Evolutionary conservation across 2,329 filamentous ascomycete genomes (phyloP).

Genomic region (Thelonectria discophora): DNA sequence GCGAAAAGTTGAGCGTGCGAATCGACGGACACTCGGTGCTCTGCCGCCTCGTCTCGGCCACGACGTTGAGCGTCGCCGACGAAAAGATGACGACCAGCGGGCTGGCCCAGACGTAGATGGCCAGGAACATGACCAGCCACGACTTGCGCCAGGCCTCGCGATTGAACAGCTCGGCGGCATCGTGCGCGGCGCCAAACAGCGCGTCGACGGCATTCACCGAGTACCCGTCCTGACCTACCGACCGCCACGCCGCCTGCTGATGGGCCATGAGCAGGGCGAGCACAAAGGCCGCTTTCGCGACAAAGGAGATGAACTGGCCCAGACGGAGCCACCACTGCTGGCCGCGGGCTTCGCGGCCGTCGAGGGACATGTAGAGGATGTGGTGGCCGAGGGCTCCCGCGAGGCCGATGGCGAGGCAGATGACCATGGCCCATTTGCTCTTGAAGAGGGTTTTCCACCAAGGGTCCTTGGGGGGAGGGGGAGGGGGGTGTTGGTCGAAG

Average conservation of each 20-base stretch:
- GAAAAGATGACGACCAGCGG: conserved; percentile 34
- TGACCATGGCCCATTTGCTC: conserved; percentile 26
- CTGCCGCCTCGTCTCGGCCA: conserved; percentile 6
- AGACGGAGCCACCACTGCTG: conserved; percentile 26
- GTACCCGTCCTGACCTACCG: conserved; percentile 18
- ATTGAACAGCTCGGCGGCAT: conserved; percentile 29
- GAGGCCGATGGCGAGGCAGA: conserved; percentile 17
- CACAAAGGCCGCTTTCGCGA: conserved; percentile 20
- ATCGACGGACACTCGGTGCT: conserved; percentile 26
- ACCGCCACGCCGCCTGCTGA: conserved; percentile 23
- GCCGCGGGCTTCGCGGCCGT: conserved; percentile 13
- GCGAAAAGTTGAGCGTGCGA: conserved; percentile 35
- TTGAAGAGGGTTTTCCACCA: conserved; percentile 13
- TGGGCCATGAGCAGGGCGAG: conserved; percentile 26
- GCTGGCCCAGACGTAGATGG: conserved; percentile 34
- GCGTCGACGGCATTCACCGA: conserved; percentile 30
- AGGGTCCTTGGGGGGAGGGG: too few species aligned
- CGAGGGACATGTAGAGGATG: conserved; percentile 10
- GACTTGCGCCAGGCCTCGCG: conserved; percentile 34
- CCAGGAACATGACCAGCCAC: conserved; percentile 35
- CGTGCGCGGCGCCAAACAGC: conserved; percentile 29
- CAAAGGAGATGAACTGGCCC: conserved; percentile 28
- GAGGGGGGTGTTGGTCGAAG: too few species aligned
- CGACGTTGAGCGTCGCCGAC: conserved; percentile 29
- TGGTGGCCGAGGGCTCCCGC: conserved; percentile 18